phyloP scores from a whole-genome alignment of 441 rosid species.

The Erodium texanum region DNA sequence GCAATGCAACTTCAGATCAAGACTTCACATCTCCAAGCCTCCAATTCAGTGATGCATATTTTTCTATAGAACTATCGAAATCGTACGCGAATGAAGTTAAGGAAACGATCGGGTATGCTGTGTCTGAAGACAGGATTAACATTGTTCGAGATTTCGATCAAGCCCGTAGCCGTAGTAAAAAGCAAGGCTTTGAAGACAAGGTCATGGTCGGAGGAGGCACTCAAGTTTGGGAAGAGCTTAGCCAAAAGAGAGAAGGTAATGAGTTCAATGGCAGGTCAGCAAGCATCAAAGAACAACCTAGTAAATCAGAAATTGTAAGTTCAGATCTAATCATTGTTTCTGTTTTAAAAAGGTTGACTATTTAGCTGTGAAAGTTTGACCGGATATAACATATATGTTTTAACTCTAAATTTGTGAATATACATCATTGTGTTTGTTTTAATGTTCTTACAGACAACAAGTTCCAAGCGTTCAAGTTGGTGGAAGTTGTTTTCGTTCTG shows the following conservation, averaged over 20 bases:
- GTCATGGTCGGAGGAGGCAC: neutral
- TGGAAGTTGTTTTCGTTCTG: slow-evolving; percentile 13
- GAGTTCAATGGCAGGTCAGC: slow-evolving; percentile 10
- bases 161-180: neutral
- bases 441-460: slow-evolving; percentile 12
- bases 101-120: slow-evolving; percentile 2
- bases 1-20: slow-evolving; percentile 13
- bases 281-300: slow-evolving; percentile 8
- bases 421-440: neutral
- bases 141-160: slow-evolving; percentile 9
- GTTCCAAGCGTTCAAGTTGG: slow-evolving; percentile 7
- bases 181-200: slow-evolving; percentile 7
- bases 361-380: too few relatives aligned
- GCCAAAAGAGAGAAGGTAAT: slow-evolving; percentile 15
- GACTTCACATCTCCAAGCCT: slow-evolving; percentile 32
- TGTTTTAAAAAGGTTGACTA: too few relatives aligned
- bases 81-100: slow-evolving; percentile 24
- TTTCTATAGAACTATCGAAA: slow-evolving; percentile 43
- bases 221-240: neutral
- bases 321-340: neutral
- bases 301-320: slow-evolving; percentile 18
- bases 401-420: neutral
- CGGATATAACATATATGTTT: too few relatives aligned
- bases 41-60: slow-evolving; percentile 41
- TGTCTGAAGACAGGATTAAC: slow-evolving; percentile 7